Base-by-base conservation (phyloP, 495 filamentous ascomycete genomes). In the Entonaema liquescens region DNA sequence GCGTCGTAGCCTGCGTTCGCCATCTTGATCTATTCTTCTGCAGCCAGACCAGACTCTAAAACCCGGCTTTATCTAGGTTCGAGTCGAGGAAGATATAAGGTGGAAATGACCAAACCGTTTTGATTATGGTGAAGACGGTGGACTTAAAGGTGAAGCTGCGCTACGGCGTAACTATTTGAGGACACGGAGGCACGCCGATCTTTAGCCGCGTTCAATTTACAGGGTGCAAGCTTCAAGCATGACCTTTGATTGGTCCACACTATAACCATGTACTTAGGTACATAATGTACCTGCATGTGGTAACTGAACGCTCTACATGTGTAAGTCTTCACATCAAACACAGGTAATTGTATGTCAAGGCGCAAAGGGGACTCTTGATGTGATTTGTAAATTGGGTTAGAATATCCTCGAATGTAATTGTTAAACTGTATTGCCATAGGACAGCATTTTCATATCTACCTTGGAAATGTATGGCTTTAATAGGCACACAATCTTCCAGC, bases 1-100 rank as follows among this genome's bases (percentile, higher is more conserved):
- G 96, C 95, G 82, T 99, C 96, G 80, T 99, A 98, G 70, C 94
- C 93, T 69, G 89, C 84, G 77, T 90, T 91, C 57, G 94, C 85
- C 93, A 97, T 97, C 49, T 29, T 53, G 23, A 53, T 29, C 1
- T 28, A 8, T n/a, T 53, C 26, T 53, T 26, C 13, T 5, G n/a
- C n/a, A n/a, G n/a, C n/a, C n/a, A n/a, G n/a, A n/a, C n/a, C n/a
- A n/a, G n/a, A n/a, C n/a, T n/a, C n/a, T n/a, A n/a, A n/a, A n/a
- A n/a, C n/a, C n/a, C n/a, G n/a, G n/a, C n/a, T n/a, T n/a, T n/a
- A n/a, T n/a, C n/a, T n/a, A n/a, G n/a, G n/a, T n/a, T n/a, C n/a
- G n/a, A n/a, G n/a, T n/a, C n/a, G n/a, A n/a, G n/a, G n/a, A n/a
- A n/a, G n/a, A n/a, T 40, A 47, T 26, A 53, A 11, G 47, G 15